Evolutionary conservation across 2,329 filamentous ascomycete genomes (phyloP).

Genomic region (Alternaria triticimaculans): DNA sequence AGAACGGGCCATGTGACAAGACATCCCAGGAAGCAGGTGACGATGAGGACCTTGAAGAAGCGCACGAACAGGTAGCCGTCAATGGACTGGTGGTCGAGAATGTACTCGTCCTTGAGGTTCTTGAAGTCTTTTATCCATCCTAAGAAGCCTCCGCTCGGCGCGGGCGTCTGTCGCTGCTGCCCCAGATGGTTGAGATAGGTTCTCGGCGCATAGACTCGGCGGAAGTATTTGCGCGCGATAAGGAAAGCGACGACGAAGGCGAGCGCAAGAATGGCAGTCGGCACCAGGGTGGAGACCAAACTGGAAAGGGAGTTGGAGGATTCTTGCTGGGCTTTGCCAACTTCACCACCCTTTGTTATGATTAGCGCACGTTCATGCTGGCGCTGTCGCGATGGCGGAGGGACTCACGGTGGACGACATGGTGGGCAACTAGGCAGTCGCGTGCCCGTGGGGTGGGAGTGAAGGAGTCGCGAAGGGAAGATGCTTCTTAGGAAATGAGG

Average conservation of each 20-base stretch:
- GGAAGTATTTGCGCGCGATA: conserved; percentile 52
- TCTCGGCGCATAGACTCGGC: conserved; percentile 53
- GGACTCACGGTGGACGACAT: conserved; percentile 34
- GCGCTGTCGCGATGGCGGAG: neutral
- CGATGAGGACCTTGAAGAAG: conserved; percentile 54
- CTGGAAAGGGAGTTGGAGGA: conserved; percentile 57
- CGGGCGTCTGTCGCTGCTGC: conserved; percentile 55
- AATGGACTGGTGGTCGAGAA: conserved; percentile 57
- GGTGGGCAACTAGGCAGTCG: conserved; percentile 17
- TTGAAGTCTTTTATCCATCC: conserved; percentile 61
- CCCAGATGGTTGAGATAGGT: conserved; percentile 56
- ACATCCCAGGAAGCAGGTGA: conserved; percentile 52
- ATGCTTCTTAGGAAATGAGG: conserved; percentile 6
- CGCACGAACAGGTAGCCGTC: conserved; percentile 58
- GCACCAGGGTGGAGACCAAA: conserved; percentile 44
- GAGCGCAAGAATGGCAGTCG: conserved; percentile 35
- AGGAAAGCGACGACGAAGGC: conserved; percentile 50
- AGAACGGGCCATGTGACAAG: conserved; percentile 56
- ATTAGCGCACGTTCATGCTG: conserved; percentile 3
- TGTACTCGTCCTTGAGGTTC: conserved; percentile 52
- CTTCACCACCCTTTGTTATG: conserved; percentile 26
- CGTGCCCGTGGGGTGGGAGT: conserved; percentile 9
- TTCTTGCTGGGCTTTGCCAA: conserved; percentile 25
- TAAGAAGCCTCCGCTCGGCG: conserved; percentile 53
- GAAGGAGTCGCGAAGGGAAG: conserved; percentile 7